Conservation (phyloP, 1,284 basidiomycete species). For the Meira miltonrushii region DNA sequence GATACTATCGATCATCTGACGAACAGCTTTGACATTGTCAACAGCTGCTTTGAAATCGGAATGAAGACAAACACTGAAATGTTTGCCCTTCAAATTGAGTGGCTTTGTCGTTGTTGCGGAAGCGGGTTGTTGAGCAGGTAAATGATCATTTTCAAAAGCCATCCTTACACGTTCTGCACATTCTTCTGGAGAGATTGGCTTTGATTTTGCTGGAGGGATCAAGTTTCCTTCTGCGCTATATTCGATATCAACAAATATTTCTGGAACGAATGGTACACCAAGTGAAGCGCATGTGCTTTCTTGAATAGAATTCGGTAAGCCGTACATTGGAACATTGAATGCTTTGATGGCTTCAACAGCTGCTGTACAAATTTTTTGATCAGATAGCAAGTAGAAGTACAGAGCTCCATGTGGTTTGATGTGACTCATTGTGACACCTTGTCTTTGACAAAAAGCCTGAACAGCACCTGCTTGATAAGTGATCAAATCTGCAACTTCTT, state of each 20-base stretch:
- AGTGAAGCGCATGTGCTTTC: slow-evolving; percentile 19
- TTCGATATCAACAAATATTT: slow-evolving; percentile 26
- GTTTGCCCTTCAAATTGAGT: slow-evolving; percentile 13
- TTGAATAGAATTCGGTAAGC: slow-evolving; percentile 18
- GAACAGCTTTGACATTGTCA: slow-evolving; percentile 8
- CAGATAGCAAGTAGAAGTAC: slow-evolving; percentile 23
- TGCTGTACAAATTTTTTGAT: slow-evolving; percentile 14
- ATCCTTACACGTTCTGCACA: slow-evolving; percentile 20
- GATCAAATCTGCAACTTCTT: slow-evolving; percentile 24
- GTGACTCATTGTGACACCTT: slow-evolving; percentile 20
- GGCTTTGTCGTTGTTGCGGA: slow-evolving; percentile 17
- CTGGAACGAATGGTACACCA: slow-evolving; percentile 20
- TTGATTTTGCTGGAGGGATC: slow-evolving; percentile 22
- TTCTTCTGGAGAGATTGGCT: slow-evolving; percentile 20
- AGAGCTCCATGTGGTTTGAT: slow-evolving; percentile 24
- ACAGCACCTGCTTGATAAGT: slow-evolving; percentile 23
- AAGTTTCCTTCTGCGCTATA: slow-evolving; percentile 20
- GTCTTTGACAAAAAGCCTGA: slow-evolving; percentile 20
- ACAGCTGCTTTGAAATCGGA: slow-evolving; percentile 19
- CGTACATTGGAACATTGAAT: slow-evolving; percentile 19
- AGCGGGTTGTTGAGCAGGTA: slow-evolving; percentile 19
- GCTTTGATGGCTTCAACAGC: slow-evolving; percentile 23
- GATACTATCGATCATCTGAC: neutral
- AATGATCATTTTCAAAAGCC: slow-evolving; percentile 16
- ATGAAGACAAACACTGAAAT: slow-evolving; percentile 26